Base-by-base conservation (phyloP, 805 yeast species). In the Starmerella apicola region DNA sequence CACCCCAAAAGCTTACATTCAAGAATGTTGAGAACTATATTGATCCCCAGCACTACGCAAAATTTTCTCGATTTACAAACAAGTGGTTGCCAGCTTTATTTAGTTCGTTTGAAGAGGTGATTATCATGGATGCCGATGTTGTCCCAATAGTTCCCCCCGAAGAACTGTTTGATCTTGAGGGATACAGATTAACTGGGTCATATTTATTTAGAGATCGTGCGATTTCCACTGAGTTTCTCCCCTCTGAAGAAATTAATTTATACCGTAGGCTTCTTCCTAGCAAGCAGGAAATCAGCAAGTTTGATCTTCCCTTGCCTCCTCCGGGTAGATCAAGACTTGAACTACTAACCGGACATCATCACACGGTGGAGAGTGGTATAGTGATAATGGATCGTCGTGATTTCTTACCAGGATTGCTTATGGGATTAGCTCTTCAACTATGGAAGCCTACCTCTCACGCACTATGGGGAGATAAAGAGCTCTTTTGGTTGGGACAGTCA, bases 381-480 rank as follows among this genome's bases (percentile, higher is more conserved):
- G 28, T 42, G 7, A 6, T 30, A 5, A 7, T 42, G 18, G 21
- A 34, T 22, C 13, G 28, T 7, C 10, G 15, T 13, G 28, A 32
- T 19, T 32, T 38, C 22, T 9, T 38, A 15, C 29, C 37, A 3
- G 45, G 45, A 3, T 20, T 37, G 7, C 24, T 42, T 5, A 19
- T 36, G 1, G 37, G 34, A 15, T 7, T 41, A 2, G 16, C 29
- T n/a, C 5, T 42, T 21, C 45, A 37, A 3, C 6, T 37, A 3
- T 25, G 36, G 34, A n/a, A 23, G 16, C 19, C 15, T 12, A 37
- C 39, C 7, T 20, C 27, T 3, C 30, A 15, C 12, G 36, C 39
- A 7, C 12, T 33, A 12, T 28, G 34, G 36, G 45, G 45, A 2
- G 33, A 39, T 28, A 42, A 42, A n/a, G 45, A 42, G 34, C 34